Base-by-base conservation (phyloP, 2,329 filamentous ascomycete species). In the Alternaria triticina region DNA sequence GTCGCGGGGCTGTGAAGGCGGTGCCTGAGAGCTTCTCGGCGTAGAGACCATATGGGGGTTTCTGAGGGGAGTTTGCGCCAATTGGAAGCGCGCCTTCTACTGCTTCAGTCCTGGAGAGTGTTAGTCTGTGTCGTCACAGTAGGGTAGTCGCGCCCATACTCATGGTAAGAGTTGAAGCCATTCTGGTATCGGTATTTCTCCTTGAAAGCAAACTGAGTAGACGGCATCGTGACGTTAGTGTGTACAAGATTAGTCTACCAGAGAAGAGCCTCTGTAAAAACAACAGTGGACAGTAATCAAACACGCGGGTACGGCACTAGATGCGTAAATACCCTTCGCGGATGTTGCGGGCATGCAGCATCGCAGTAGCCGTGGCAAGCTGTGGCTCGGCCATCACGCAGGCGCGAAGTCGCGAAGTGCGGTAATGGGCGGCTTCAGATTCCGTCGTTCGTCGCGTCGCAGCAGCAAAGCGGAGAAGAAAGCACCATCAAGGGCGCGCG, bases 21-120 rank as follows among this genome's bases (percentile, higher is more conserved):
- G 86, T 88, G 17, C 86, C 86, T n/a, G 86, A 87, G 5, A 88
- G 81, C 73, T 88, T 86, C 81, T 97, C 93, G 27, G 92, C 89
- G 81, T 96, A 96, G 27, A 97, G 88, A 1, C 92, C 93, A 68
- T 89, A 88, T 0, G 91, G 86, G 0, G 89, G 89, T 75, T 93
- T 93, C 77, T 96, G 93, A 0, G 93, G 93, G 3, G 91, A 93
- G 83, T 96, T 97, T 45, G 90, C 87, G 54, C 87, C 92, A 62
- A 93, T 76, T 9, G 93, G 92, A 6, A 95, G 84, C 6, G 93
- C 90, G 17, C 89, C 91, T 15, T 89, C 84, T 59, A 95, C 83
- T 47, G 92, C 92, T 83, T 96, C 92, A 46, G 91, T 88, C 77
- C 91, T 94, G 72, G 7, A 9, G 27, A 5, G 10, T 43, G 58